These are phyloP conservation scores for Actinomortierella ambigua DNA, from an alignment of 371 early-diverging fungal species.

Conservation along the genomic window DNA sequence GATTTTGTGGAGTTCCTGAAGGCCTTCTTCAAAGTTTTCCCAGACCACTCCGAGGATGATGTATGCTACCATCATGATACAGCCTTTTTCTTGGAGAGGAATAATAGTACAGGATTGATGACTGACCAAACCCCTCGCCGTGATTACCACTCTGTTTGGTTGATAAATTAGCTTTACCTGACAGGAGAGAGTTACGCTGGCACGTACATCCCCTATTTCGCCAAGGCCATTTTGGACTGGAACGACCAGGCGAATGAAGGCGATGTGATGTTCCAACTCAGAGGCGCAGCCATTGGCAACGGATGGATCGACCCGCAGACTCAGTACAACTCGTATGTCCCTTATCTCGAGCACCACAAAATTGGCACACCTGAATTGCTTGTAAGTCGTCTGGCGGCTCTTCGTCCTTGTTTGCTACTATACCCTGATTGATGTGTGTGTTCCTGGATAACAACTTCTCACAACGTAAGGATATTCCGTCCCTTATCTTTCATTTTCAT, in stretches of 20 bases:
- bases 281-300: constrained; percentile 82
- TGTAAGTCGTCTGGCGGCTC: constrained; percentile 49
- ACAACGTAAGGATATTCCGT: too few relatives aligned
- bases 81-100: too few relatives aligned
- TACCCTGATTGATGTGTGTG: too few relatives aligned
- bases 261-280: constrained; percentile 54
- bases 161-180: constrained; percentile 72
- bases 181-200: constrained; percentile 91
- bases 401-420: too few relatives aligned
- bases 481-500: background rate
- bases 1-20: constrained; percentile 68
- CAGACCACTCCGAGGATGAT: constrained; percentile 48
- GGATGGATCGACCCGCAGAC: constrained; percentile 84
- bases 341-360: constrained; percentile 50
- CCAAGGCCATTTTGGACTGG: constrained; percentile 56
- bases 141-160: too few relatives aligned
- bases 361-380: constrained; percentile 45
- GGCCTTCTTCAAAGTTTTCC: constrained; percentile 65
- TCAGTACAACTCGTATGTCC: constrained; percentile 62
- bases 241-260: constrained; percentile 50
- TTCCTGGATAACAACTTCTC: too few relatives aligned
- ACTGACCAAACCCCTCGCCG: too few relatives aligned
- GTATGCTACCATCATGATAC: constrained; percentile 3
- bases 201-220: constrained; percentile 84
- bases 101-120: too few relatives aligned